These are phyloP conservation scores for Leccinum imitatum DNA, from an alignment of 768 basidiomycete species.

Conservation along the genomic window DNA sequence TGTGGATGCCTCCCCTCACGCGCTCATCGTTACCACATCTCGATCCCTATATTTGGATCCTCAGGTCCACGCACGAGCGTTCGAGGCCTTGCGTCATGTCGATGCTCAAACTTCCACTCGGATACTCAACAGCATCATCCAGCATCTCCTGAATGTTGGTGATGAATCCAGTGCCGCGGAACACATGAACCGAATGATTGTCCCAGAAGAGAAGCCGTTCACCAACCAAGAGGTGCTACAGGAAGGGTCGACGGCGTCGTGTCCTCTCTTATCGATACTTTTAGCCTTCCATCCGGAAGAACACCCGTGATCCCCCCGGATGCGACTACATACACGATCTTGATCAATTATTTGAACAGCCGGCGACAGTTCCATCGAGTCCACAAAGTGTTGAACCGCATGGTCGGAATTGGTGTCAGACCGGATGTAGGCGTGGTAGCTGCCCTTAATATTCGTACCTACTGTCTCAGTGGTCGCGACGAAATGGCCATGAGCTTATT, in stretches of 20 bases:
- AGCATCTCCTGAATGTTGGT: slow-evolving; percentile 53
- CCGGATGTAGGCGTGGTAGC: slow-evolving; percentile 49
- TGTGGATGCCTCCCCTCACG: slow-evolving; percentile 57
- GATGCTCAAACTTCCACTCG: slow-evolving; percentile 42
- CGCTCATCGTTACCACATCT: slow-evolving; percentile 56
- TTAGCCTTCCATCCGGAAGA: neutral
- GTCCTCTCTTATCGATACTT: slow-evolving; percentile 6
- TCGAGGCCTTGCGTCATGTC: slow-evolving; percentile 46
- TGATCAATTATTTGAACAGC: slow-evolving; percentile 55
- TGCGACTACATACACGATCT: slow-evolving; percentile 58
- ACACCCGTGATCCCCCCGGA: slow-evolving; percentile 41
- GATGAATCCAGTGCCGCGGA: slow-evolving; percentile 48
- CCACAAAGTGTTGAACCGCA: slow-evolving; percentile 45
- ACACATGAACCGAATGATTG: slow-evolving; percentile 55
- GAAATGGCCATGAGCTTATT: slow-evolving; percentile 53
- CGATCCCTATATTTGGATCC: slow-evolving; percentile 57
- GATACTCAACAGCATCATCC: slow-evolving; percentile 68
- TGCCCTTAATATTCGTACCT: slow-evolving; percentile 54
- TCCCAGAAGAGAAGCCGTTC: slow-evolving; percentile 28
- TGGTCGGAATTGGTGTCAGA: slow-evolving; percentile 41
- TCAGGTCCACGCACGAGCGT: slow-evolving; percentile 50
- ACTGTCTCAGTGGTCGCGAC: slow-evolving; percentile 46
- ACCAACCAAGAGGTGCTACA: slow-evolving; percentile 24
- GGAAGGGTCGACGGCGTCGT: slow-evolving; percentile 33
- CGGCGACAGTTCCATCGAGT: slow-evolving; percentile 46